phyloP scores from a whole-genome alignment of 169 alveolate species.

The Eimeria mitis region DNA sequence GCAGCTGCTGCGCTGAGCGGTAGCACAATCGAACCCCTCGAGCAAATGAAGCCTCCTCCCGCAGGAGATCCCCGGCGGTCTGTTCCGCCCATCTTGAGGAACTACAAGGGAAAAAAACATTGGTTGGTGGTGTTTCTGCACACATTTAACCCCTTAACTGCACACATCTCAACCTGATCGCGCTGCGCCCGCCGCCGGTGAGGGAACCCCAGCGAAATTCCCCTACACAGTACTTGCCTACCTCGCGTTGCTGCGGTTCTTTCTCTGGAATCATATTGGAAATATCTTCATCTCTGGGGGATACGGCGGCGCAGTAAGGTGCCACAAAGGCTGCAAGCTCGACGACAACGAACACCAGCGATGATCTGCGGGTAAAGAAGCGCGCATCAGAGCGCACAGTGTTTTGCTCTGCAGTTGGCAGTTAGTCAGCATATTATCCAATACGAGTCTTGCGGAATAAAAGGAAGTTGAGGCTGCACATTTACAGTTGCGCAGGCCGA shows the following conservation, averaged over 20 bases:
- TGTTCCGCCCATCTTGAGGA: background rate
- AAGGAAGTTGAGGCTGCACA: background rate
- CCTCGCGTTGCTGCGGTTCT: background rate
- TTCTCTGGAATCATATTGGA: background rate
- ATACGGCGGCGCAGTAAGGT: background rate
- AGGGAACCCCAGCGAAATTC: background rate
- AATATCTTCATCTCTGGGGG: background rate
- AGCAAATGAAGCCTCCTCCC: background rate
- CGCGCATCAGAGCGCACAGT: background rate
- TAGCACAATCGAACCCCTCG: background rate
- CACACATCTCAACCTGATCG: background rate
- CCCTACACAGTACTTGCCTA: background rate
- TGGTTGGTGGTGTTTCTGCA: background rate
- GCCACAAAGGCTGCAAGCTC: background rate
- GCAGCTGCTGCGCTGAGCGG: background rate
- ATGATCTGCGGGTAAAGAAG: background rate
- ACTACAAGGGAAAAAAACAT: background rate
- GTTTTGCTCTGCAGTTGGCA: background rate
- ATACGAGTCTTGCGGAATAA: background rate
- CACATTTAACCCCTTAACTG: background rate
- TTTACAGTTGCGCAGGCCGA: background rate
- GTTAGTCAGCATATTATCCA: background rate
- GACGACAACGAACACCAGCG: background rate
- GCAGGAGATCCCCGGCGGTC: background rate
- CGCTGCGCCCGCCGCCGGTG: background rate